Evolutionary conservation across 345 rosid species (phyloP).

Genomic region (Acer saccharum): DNA sequence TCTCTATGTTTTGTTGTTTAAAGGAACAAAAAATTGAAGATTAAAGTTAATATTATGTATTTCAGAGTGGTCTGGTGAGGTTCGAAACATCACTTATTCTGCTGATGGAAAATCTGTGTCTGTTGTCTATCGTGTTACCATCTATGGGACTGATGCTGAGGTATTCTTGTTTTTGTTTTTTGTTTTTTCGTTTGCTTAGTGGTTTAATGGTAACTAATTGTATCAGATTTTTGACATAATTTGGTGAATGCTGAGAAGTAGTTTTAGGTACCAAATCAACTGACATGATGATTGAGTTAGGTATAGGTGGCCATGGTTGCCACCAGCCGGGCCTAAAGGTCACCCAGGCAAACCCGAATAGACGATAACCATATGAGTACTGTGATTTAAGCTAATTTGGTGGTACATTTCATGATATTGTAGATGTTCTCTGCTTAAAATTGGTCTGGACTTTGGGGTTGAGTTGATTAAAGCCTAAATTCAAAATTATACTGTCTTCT

Average conservation of each 20-base stretch:
- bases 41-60: not conserved
- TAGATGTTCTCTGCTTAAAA: not conserved
- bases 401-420: not conserved
- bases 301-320: not conserved
- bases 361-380: not conserved
- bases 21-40: not conserved
- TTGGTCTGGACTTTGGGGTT: not conserved
- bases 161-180: slow-evolving; percentile 31
- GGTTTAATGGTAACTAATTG: not conserved
- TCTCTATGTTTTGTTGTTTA: not conserved
- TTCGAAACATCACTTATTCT: slow-evolving; percentile 72
- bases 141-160: slow-evolving; percentile 92
- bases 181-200: not conserved
- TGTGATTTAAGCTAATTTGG: not conserved
- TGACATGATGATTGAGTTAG: not conserved
- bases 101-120: slow-evolving; percentile 77
- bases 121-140: slow-evolving; percentile 78
- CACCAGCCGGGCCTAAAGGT: not conserved
- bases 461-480: not conserved
- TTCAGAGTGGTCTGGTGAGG: slow-evolving; percentile 91
- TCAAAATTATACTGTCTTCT: not conserved
- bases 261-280: not conserved
- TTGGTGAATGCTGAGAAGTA: not conserved
- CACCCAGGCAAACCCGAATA: not conserved
- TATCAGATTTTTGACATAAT: not conserved